These are phyloP conservation scores for Hypoxylon sp. DNA, from an alignment of 2,329 filamentous ascomycete genomes.

Conservation along the genomic window DNA sequence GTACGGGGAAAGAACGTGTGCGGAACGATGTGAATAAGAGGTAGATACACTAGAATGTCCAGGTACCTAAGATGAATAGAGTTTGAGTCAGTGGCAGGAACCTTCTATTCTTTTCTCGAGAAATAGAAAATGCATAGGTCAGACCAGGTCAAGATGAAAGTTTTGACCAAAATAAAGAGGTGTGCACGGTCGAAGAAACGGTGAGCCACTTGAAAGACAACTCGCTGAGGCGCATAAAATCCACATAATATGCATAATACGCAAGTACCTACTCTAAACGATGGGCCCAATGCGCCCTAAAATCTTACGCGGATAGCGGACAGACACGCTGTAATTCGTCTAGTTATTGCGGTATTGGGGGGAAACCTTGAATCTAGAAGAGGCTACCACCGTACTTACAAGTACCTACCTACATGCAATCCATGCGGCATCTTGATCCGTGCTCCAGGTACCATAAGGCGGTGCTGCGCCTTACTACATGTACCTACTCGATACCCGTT, in stretches of 20 bases:
- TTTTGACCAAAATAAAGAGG: constrained; percentile 25
- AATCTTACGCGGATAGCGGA: constrained; percentile 20
- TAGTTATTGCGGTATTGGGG: constrained; percentile 3
- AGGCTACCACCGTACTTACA: not conserved
- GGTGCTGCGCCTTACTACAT: constrained; percentile 4
- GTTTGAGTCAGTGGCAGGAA: constrained; percentile 31
- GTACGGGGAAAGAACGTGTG: constrained; percentile 20
- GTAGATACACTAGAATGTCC: not conserved
- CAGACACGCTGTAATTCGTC: constrained; percentile 7
- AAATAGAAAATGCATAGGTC: not conserved
- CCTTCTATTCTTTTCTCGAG: constrained; percentile 40
- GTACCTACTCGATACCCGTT: constrained; percentile 3
- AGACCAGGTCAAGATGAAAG: constrained; percentile 19
- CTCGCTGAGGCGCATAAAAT: constrained; percentile 3
- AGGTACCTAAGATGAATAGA: constrained; percentile 9
- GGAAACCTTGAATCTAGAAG: constrained; percentile 8
- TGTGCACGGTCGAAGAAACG: constrained; percentile 38
- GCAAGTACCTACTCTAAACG: constrained; percentile 10
- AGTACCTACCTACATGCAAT: not conserved
- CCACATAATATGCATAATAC: constrained; percentile 6
- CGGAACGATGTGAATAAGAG: constrained; percentile 11
- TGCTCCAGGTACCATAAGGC: not conserved
- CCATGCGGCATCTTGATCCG: constrained; percentile 13
- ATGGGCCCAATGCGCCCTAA: constrained; percentile 12
- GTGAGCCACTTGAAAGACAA: constrained; percentile 22